These are phyloP conservation scores for Citrus cavaleriei DNA, from an alignment of 345 rosid species.

Conservation along the genomic window DNA sequence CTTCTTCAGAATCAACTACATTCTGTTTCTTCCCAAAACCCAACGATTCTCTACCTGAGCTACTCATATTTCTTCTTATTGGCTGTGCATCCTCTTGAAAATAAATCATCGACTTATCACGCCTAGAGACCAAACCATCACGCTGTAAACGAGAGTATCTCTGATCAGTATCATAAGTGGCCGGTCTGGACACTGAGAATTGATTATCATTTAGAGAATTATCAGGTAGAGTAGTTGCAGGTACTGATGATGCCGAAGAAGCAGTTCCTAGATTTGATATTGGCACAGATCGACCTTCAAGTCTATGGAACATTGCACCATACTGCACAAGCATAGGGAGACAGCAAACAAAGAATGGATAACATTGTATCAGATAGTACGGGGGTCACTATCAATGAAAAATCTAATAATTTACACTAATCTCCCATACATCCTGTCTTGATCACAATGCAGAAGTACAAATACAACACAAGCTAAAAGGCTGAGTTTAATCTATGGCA, in stretches of 20 bases:
- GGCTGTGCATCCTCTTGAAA: conserved; percentile 59
- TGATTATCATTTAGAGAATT: conserved; percentile 37
- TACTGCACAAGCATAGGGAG: conserved; percentile 37
- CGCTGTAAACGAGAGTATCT: conserved; percentile 56
- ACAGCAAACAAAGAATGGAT: conserved; percentile 9
- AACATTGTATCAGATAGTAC: neutral
- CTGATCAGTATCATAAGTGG: conserved; percentile 50
- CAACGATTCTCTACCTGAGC: conserved; percentile 42
- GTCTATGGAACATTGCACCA: conserved; percentile 39
- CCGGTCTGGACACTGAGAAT: conserved; percentile 34
- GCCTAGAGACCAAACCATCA: conserved; percentile 66
- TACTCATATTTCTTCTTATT: conserved; percentile 44
- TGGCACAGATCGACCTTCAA: conserved; percentile 36
- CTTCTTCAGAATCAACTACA: conserved; percentile 39
- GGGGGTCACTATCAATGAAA: neutral
- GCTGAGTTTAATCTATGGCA: neutral
- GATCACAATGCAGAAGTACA: neutral
- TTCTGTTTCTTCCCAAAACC: conserved; percentile 44
- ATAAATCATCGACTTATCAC: conserved; percentile 49
- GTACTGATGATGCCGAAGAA: conserved; percentile 36
- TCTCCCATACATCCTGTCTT: neutral
- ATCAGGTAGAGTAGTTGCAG: conserved; percentile 26
- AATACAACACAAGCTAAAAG: neutral
- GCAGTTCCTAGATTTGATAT: conserved; percentile 35
- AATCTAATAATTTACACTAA: neutral